A percentile compares a stretch with the other conserved stretches of the same genome.
Evolutionary conservation across 768 basidiomycete genomes (phyloP).

Genomic region (Pleurotus tuoliensis): DNA sequence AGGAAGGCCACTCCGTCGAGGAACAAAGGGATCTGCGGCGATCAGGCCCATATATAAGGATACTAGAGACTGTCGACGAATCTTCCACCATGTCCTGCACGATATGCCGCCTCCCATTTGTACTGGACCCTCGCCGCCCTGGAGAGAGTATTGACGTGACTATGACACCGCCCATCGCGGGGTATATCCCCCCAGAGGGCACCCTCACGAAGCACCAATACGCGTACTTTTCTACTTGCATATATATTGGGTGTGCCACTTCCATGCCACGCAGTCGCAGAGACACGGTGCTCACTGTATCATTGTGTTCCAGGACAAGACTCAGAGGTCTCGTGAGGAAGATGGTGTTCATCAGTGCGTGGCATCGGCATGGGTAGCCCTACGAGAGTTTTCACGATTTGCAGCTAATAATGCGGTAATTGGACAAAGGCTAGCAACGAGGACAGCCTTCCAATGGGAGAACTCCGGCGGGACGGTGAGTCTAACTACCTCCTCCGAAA

Average conservation of each 20-base stretch:
- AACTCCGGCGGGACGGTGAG: slow-evolving; percentile 9
- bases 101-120: slow-evolving; percentile 23
- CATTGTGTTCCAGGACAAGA: not conserved
- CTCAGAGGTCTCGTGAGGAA: not conserved
- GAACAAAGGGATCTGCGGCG: no score
- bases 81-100: slow-evolving; percentile 17
- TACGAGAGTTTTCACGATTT: slow-evolving; percentile 5
- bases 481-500: not conserved
- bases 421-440: not conserved
- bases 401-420: not conserved
- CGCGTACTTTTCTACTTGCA: slow-evolving; percentile 13
- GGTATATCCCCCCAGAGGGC: slow-evolving; percentile 12
- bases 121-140: slow-evolving; percentile 10
- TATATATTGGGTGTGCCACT: slow-evolving; percentile 10
- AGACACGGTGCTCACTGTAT: not conserved
- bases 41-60: no score
- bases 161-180: slow-evolving; percentile 8
- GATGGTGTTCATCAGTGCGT: not conserved
- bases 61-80: no score
- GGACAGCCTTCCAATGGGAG: slow-evolving; percentile 11
- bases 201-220: slow-evolving; percentile 13
- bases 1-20: no score
- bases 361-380: not conserved
- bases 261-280: not conserved
- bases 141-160: no score